Percentiles rank a stretch among this genome's conserved stretches.
Evolutionary conservation across 441 rosid species (phyloP).

Genomic region (Lepidium campestre): DNA sequence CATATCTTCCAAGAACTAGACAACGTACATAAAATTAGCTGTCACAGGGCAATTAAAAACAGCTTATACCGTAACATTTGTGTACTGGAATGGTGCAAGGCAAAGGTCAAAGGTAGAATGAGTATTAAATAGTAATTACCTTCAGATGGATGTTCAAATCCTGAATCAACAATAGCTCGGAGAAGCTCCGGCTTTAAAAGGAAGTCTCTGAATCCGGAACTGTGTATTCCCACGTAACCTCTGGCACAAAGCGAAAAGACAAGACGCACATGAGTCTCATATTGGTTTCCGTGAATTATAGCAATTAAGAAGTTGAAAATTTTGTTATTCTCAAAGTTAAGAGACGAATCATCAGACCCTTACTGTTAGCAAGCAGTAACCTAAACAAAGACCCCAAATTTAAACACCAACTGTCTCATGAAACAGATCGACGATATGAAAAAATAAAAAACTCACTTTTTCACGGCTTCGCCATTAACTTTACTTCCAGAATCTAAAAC

Average conservation of each 20-base stretch:
- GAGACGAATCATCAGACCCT: background rate
- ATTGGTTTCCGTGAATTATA: background rate
- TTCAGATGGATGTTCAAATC: slow-evolving; percentile 99
- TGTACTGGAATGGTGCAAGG: background rate
- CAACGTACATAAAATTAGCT: background rate
- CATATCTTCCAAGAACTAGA: background rate
- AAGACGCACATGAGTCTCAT: background rate
- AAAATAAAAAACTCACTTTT: slow-evolving; percentile 52
- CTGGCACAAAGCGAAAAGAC: slow-evolving; percentile 25
- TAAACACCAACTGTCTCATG: background rate
- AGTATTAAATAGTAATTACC: slow-evolving; percentile 35
- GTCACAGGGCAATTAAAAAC: background rate
- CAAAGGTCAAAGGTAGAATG: background rate
- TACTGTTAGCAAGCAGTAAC: background rate
- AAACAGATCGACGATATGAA: background rate
- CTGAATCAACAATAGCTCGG: slow-evolving; percentile 93
- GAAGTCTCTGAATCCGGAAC: slow-evolving; percentile 99
- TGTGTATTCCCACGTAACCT: slow-evolving; percentile 98
- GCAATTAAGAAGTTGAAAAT: background rate
- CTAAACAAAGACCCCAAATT: background rate
- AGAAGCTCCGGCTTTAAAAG: slow-evolving; percentile 98
- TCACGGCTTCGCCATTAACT: slow-evolving; percentile 84
- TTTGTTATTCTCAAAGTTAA: background rate
- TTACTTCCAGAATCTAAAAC: slow-evolving; percentile 70
- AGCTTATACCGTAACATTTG: background rate